Evolutionary conservation across 2,329 filamentous ascomycete genomes (phyloP), one percentile per base, ranked within the genome.

Genomic region (Phialophora tarda): DNA sequence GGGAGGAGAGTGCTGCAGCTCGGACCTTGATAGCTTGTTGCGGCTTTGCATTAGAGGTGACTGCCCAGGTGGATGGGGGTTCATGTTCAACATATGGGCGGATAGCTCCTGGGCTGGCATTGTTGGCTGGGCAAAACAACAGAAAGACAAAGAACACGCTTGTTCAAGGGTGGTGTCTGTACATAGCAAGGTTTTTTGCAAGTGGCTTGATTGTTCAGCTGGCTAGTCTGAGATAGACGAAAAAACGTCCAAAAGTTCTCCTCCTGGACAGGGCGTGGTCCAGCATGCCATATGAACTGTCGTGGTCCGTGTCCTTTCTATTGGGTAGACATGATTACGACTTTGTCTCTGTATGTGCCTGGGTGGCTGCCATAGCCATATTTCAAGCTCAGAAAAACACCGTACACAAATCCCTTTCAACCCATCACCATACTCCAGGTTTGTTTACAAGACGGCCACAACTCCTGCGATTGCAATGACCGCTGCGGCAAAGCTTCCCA

Each of bases 391-490:
- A 44, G 6, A 8, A 44, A 44, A 44, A 44, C 38, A 44, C 38
- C 38, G 8, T n/a, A n/a, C 38, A n/a, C 38, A n/a, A n/a, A n/a
- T 8, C 8, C 38, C 17, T n/a, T 44, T 34, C 32, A 4, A 11
- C 32, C 32, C n/a, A 14, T 17, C 8, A 54, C 28, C 50, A 58
- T 10, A 47, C 26, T 55, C 55, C 26, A 23, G 24, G 48, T n/a
- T 54, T n/a, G 51, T 76, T 54, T 73, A 80, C 70, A 81, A 71
- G 34, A 77, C 73, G 53, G 77, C 77, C 23, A 77, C 77, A 51
- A 79, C 75, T 48, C 79, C 79, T 38, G 79, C 71, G 65, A 80
- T 78, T n/a, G 79, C 75, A 48, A 77, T 78, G 51, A 78, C 76
- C 56, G 75, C 77, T 59, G 80, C 75, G 7, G 76, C 75, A 55